These are phyloP conservation scores for Microthlaspi erraticum DNA, from an alignment of 345 rosid species.

Conservation along the genomic window DNA sequence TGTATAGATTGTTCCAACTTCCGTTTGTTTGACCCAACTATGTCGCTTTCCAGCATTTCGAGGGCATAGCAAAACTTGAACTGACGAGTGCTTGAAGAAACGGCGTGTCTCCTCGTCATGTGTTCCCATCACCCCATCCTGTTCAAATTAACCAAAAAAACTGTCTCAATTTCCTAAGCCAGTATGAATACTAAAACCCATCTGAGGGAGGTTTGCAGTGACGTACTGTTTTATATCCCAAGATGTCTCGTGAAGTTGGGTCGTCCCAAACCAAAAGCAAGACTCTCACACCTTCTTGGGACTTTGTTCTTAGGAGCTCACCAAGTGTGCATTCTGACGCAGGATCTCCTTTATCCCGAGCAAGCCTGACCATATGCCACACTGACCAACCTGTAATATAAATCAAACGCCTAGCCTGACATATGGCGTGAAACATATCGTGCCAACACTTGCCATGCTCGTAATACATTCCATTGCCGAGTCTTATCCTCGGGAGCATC, in stretches of 20 bases:
- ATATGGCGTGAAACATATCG: slow-evolving; percentile 83
- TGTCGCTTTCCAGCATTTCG: slow-evolving; percentile 90
- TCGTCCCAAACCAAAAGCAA: slow-evolving; percentile 98
- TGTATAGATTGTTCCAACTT: slow-evolving; percentile 89
- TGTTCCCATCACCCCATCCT: slow-evolving; percentile 97
- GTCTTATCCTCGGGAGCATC: slow-evolving; percentile 63
- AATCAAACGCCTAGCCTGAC: slow-evolving; percentile 77
- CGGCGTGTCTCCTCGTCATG: slow-evolving; percentile 98
- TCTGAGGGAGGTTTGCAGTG: slow-evolving; percentile 13
- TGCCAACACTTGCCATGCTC: slow-evolving; percentile 89
- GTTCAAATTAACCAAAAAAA: slow-evolving; percentile 32
- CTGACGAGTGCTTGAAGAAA: slow-evolving; percentile 91
- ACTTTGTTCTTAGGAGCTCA: slow-evolving; percentile 80
- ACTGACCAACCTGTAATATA: slow-evolving; percentile 98
- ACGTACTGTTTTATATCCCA: slow-evolving; percentile 86
- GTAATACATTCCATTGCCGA: slow-evolving; percentile 68
- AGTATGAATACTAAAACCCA: not conserved
- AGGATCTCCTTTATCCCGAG: slow-evolving; percentile 57
- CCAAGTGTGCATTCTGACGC: slow-evolving; percentile 65
- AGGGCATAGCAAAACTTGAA: slow-evolving; percentile 90
- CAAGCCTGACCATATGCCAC: slow-evolving; percentile 82
- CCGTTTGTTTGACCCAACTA: slow-evolving; percentile 94
- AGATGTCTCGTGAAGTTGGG: slow-evolving; percentile 88
- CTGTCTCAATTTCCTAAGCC: slow-evolving; percentile 10
- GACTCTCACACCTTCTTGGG: slow-evolving; percentile 95